phyloP scores from a whole-genome alignment of 148 eudicot species.

The Euryodendron excelsum region DNA sequence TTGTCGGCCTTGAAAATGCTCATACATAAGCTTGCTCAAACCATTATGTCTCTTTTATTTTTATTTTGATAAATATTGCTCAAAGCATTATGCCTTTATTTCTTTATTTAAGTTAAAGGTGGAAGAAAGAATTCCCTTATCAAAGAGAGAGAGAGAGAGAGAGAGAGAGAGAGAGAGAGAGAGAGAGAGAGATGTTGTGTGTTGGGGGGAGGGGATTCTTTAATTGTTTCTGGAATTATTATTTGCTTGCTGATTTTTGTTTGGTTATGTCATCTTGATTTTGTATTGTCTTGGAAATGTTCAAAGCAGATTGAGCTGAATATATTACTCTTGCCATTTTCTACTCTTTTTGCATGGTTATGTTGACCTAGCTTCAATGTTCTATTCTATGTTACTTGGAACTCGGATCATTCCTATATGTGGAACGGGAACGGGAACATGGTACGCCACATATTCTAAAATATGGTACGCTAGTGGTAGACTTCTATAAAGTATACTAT shows the following conservation, averaged over 20 bases:
- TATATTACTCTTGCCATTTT: neutral
- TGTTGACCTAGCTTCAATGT: neutral
- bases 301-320: neutral
- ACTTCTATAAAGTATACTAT: too few relatives aligned
- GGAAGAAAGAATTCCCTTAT: too few relatives aligned
- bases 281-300: neutral
- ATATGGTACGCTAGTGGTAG: too few relatives aligned
- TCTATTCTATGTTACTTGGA: neutral
- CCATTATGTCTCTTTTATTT: neutral
- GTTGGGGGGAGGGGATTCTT: too few relatives aligned
- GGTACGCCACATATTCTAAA: too few relatives aligned
- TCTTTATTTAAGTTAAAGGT: neutral
- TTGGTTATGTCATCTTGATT: neutral
- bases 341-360: neutral
- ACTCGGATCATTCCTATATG: too few relatives aligned
- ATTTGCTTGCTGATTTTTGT: neutral
- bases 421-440: too few relatives aligned
- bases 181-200: too few relatives aligned
- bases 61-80: neutral
- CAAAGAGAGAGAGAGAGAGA: too few relatives aligned
- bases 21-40: neutral
- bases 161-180: too few relatives aligned
- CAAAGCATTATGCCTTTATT: neutral
- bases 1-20: neutral
- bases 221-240: neutral